phyloP scores from a whole-genome alignment of 225 moss, liverwort and hornwort genomes.

The Straminergon stramineum region DNA sequence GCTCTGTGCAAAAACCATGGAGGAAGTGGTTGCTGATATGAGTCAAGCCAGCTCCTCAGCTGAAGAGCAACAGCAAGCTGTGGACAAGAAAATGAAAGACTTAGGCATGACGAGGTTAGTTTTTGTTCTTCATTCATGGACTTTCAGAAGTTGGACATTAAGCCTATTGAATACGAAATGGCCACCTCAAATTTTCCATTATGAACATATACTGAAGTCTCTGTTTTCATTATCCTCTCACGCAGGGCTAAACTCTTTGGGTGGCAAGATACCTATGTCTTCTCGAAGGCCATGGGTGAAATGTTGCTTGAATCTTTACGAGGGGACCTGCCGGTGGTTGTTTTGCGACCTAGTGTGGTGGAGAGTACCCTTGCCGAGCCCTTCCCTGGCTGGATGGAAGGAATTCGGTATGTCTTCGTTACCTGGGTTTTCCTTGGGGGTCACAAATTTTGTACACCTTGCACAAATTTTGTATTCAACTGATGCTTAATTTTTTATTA shows the following conservation, averaged over 20 bases:
- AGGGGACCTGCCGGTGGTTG: conserved; percentile 48
- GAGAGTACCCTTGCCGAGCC: conserved; percentile 70
- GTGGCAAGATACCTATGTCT: conserved; percentile 81
- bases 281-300: conserved; percentile 80
- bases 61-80: conserved; percentile 22
- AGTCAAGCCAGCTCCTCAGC: background rate
- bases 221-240: background rate
- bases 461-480: background rate
- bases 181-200: background rate
- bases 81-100: conserved; percentile 47
- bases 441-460: background rate
- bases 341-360: conserved; percentile 75
- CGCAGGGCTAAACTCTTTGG: conserved; percentile 71
- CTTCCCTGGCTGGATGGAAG: conserved; percentile 83
- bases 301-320: conserved; percentile 43
- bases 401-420: conserved; percentile 36
- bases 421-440: background rate
- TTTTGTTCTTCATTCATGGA: background rate
- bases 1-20: conserved; percentile 24
- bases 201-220: background rate
- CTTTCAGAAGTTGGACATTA: background rate
- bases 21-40: conserved; percentile 16
- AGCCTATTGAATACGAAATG: background rate
- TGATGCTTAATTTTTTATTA: background rate
- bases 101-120: conserved; percentile 51